Conservation (phyloP, 202 grass and related monocot species). For the Panicum hallii region DNA sequence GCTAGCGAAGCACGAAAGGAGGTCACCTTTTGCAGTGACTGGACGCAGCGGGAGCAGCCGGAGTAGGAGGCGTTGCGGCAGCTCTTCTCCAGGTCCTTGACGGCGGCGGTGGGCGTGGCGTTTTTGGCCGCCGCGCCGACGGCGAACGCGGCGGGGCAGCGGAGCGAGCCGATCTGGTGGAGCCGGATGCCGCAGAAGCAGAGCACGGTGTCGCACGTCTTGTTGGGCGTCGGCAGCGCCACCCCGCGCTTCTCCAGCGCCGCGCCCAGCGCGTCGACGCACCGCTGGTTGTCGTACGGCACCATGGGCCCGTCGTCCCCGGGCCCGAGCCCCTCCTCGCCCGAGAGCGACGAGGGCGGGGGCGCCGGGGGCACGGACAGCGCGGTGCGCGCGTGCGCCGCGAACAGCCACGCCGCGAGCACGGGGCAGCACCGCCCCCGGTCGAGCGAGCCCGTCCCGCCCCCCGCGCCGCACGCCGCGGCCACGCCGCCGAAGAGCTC, state of each 20-base stretch:
- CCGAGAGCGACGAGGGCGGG: conserved; percentile 32
- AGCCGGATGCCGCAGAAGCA: conserved; percentile 99
- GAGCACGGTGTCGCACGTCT: conserved; percentile 84
- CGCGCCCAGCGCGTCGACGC: conserved; percentile 81
- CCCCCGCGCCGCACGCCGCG: conserved; percentile 72
- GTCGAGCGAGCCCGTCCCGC: conserved; percentile 56
- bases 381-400: conserved; percentile 89
- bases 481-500: conserved; percentile 94
- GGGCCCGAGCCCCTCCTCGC: conserved; percentile 3
- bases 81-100: conserved; percentile 81
- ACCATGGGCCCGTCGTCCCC: conserved; percentile 78
- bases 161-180: conserved; percentile 97
- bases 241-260: conserved; percentile 77
- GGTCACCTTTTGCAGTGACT: conserved; percentile 80
- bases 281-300: conserved; percentile 94
- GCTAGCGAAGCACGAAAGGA: conserved; percentile 40
- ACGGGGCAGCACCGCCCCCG: conserved; percentile 90
- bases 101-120: conserved; percentile 80
- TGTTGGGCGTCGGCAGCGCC: conserved; percentile 69
- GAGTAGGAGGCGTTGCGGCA: conserved; percentile 89
- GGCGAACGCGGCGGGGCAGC: conserved; percentile 90
- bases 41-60: conserved; percentile 79
- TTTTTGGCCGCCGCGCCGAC: conserved; percentile 54
- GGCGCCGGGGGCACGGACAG: conserved; percentile 62
- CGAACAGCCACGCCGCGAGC: conserved; percentile 96